Evolutionary conservation across 495 filamentous ascomycete species (phyloP), one percentile per base, ranked within the genome.

Genomic region (Xylaria palmicola): DNA sequence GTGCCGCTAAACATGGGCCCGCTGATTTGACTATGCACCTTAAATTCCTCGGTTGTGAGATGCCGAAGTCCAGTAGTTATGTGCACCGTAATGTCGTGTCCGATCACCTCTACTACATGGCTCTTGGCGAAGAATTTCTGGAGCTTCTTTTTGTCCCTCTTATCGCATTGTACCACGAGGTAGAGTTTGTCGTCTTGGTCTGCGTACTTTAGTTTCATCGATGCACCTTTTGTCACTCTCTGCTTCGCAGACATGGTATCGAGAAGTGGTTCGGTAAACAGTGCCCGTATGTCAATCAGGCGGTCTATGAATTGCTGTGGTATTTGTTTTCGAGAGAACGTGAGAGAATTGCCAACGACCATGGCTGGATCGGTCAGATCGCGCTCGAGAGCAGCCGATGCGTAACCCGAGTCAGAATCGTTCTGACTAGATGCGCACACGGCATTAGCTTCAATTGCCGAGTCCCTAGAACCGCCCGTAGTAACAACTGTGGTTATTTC

Each of bases 261-360:
- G 29, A 59, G 37, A 20, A 73, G 55, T 17, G 58, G 54, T 20
- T 44, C 32, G 19, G 57, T 47, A 30, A 68, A 60, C 2, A 63
- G 41, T 20, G 67, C 66, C 13, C 43, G 29, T 44, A 73, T 51
- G 47, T 73, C 71, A 26, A 59, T 29, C 45, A 71, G 70, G 4
- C 71, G 68, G n/a, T 72, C 48, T 58, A 51, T 20, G n/a, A 51
- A 53, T 19, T 40, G 26, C 43, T 53, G 12, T 41, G 61, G 50
- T 29, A 67, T 39, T 27, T 62, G 29, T 59, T 53, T 62, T 36
- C 62, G 36, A 61, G 70, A 62, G 32, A 27, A 6, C 50, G 58
- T 44, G 3, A 44, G 15, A 44, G 41, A 1, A 5, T n/a, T 3
- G 6, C 10, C 22, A 10, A 19, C 17, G 5, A 4, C 3, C 13